Percentiles rank a stretch among this genome's conserved stretches.
Conservation (phyloP, 805 yeast species). For the Cyberlindnera bimundalis region DNA sequence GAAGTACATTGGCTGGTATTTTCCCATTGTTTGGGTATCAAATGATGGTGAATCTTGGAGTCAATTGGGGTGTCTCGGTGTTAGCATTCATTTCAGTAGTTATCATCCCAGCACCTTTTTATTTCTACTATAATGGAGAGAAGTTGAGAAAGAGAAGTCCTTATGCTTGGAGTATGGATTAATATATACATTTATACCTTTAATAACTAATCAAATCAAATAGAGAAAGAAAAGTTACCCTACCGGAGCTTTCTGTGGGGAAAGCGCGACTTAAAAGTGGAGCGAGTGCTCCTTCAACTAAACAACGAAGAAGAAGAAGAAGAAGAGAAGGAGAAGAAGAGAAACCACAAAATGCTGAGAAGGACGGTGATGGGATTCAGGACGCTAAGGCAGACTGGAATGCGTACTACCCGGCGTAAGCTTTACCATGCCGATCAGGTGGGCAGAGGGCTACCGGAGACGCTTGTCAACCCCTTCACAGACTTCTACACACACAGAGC, state of each 20-base stretch:
- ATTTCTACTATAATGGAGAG: constrained; percentile 49
- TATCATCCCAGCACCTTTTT: constrained; percentile 53
- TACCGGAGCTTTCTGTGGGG: too few relatives aligned
- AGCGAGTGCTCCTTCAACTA: too few relatives aligned
- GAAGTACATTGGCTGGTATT: constrained; percentile 52
- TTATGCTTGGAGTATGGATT: constrained; percentile 38
- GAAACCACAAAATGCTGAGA: constrained; percentile 15
- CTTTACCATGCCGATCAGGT: constrained; percentile 15
- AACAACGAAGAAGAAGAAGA: too few relatives aligned
- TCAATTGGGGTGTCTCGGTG: constrained; percentile 55
- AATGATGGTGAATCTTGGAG: constrained; percentile 52
- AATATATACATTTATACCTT: neutral
- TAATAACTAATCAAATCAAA: too few relatives aligned
- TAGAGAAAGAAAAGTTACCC: too few relatives aligned
- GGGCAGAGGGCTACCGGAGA: constrained; percentile 1
- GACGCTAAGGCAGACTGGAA: constrained; percentile 5
- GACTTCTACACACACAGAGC: constrained; percentile 5
- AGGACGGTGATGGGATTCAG: constrained; percentile 10
- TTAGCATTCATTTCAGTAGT: constrained; percentile 47
- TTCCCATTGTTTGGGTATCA: constrained; percentile 57
- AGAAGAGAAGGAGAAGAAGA: too few relatives aligned
- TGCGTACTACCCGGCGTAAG: constrained; percentile 9
- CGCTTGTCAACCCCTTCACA: neutral
- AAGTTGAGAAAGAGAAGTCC: constrained; percentile 41
- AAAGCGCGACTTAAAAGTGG: too few relatives aligned